These are phyloP conservation scores for Neopestalotiopsis rosae DNA, from an alignment of 2,329 filamentous ascomycete species.

Conservation along the genomic window DNA sequence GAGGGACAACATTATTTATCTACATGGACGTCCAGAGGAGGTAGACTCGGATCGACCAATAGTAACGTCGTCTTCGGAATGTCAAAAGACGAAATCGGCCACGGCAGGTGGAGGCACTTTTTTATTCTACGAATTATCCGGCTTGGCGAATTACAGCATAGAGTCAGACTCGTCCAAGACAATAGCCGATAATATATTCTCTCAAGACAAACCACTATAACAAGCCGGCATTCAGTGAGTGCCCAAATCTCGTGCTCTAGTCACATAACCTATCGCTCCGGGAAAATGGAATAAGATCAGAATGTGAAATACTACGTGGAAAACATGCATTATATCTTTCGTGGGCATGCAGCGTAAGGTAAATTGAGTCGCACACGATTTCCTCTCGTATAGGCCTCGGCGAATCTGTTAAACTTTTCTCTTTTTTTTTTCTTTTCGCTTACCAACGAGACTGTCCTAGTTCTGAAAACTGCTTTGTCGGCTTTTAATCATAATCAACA, in stretches of 20 bases:
- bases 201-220: neutral
- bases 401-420: too few species aligned
- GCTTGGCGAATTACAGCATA: constrained; percentile 16
- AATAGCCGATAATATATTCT: constrained; percentile 1
- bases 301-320: too few species aligned
- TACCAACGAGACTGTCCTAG: too few species aligned
- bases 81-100: neutral
- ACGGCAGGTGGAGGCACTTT: neutral
- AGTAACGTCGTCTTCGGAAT: neutral
- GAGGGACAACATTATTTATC: neutral
- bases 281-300: too few species aligned
- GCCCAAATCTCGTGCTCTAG: too few species aligned
- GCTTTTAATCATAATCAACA: neutral
- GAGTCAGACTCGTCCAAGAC: neutral
- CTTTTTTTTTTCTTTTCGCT: too few species aligned
- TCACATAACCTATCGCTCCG: too few species aligned
- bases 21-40: neutral
- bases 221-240: neutral
- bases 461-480: neutral
- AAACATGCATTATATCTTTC: too few species aligned
- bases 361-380: too few species aligned
- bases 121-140: constrained; percentile 12
- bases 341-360: too few species aligned
- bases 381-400: too few species aligned
- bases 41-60: neutral